phyloP scores from a whole-genome alignment of 768 basidiomycete genomes.

The Auriscalpium vulgare region DNA sequence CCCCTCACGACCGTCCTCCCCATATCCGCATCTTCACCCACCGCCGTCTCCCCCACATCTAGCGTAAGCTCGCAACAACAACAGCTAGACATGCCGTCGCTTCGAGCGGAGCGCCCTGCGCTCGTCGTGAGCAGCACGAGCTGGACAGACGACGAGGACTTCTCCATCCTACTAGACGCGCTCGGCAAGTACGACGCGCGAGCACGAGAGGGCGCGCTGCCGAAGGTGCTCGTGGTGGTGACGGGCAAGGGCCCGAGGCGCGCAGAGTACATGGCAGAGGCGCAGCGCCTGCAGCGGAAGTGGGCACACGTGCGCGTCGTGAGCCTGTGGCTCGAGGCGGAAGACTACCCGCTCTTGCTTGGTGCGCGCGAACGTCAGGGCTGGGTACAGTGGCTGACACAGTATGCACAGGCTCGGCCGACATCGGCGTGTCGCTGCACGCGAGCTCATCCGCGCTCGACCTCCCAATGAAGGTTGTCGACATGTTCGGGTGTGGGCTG shows the following conservation, averaged over 20 bases:
- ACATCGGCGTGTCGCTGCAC: slow-evolving; percentile 88
- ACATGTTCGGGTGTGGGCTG: slow-evolving; percentile 97
- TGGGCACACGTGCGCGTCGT: slow-evolving; percentile 79
- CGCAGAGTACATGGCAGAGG: slow-evolving; percentile 62
- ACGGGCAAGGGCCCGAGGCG: slow-evolving; percentile 87
- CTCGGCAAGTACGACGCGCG: slow-evolving; percentile 60
- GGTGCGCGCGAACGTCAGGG: slow-evolving; percentile 34
- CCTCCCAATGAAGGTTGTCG: slow-evolving; percentile 98
- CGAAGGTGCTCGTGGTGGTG: slow-evolving; percentile 74
- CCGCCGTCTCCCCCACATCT: slow-evolving; percentile 15
- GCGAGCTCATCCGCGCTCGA: slow-evolving; percentile 85
- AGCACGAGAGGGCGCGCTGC: slow-evolving; percentile 40
- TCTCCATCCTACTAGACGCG: slow-evolving; percentile 72
- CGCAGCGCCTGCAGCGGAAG: slow-evolving; percentile 43
- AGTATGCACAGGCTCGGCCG: slow-evolving; percentile 61
- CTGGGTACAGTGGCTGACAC: neutral
- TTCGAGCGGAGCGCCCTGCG: slow-evolving; percentile 71
- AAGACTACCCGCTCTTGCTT: slow-evolving; percentile 83
- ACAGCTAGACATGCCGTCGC: slow-evolving; percentile 31
- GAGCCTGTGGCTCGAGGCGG: slow-evolving; percentile 82
- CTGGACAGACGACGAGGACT: slow-evolving; percentile 98
- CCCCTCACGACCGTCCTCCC: slow-evolving; percentile 63
- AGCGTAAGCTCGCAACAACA: too few relatives aligned
- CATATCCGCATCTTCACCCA: slow-evolving; percentile 36
- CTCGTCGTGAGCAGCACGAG: slow-evolving; percentile 88